phyloP scores from a whole-genome alignment of 768 basidiomycete genomes.

The Tubosaeta sp. region DNA sequence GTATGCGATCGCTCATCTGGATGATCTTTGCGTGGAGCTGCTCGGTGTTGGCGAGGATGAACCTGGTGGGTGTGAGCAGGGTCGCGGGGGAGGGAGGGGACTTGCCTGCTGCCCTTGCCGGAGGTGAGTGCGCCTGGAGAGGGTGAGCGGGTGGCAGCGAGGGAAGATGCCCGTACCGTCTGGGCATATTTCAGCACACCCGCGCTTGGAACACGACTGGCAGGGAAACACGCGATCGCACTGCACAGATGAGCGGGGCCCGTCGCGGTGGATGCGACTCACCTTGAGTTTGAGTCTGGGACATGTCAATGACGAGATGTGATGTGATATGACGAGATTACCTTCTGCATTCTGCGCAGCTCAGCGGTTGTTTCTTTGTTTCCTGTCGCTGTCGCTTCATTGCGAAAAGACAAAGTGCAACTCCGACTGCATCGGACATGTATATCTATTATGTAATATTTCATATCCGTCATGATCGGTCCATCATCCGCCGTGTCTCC shows the following conservation, averaged over 20 bases:
- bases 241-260: conserved; percentile 23
- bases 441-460: conserved; percentile 25
- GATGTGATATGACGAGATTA: conserved; percentile 8
- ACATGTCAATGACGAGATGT: not conserved
- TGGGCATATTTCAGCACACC: conserved; percentile 59
- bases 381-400: conserved; percentile 45
- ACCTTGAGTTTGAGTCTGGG: conserved; percentile 55
- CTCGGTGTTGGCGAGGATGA: conserved; percentile 65
- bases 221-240: conserved; percentile 66
- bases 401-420: conserved; percentile 8
- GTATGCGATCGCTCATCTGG: conserved; percentile 58
- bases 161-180: conserved; percentile 37
- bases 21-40: conserved; percentile 62
- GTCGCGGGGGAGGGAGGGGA: not conserved
- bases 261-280: not conserved
- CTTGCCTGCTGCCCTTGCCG: conserved; percentile 59
- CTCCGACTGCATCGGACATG: conserved; percentile 26
- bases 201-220: conserved; percentile 63
- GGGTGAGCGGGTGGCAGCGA: conserved; percentile 2
- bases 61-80: conserved; percentile 34
- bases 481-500: conserved; percentile 73
- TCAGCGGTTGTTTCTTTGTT: conserved; percentile 43
- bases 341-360: conserved; percentile 63
- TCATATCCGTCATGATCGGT: conserved; percentile 11
- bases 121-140: conserved; percentile 53